Evolutionary conservation across 306 rosid genomes (phyloP).

Genomic region (Lathyrus tuberosus): DNA sequence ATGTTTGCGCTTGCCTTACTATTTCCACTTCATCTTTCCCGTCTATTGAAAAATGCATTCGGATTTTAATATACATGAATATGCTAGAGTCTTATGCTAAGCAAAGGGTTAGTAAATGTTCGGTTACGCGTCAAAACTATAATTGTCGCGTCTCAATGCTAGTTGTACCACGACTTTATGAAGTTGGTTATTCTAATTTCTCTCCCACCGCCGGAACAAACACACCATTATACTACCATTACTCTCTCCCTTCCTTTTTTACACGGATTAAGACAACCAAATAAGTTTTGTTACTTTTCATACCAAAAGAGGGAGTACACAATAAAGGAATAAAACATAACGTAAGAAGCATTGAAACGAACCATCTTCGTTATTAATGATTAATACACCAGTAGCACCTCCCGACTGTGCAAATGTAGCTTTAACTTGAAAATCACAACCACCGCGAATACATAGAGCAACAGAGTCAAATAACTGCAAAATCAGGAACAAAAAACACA

Average conservation of each 20-base stretch:
- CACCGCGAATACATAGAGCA: conserved; percentile 79
- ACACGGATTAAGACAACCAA: too few relatives aligned
- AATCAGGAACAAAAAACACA: conserved; percentile 4
- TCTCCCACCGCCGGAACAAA: too few relatives aligned
- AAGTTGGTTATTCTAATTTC: too few relatives aligned
- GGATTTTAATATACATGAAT: conserved; percentile 1
- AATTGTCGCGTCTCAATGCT: too few relatives aligned
- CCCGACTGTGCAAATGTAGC: conserved; percentile 70
- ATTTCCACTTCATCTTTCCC: background rate
- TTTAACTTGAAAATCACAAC: conserved; percentile 76
- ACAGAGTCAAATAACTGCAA: conserved; percentile 69
- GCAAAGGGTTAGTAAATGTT: background rate
- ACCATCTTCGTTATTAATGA: conserved; percentile 81
- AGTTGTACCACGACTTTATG: too few relatives aligned
- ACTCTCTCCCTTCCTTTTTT: too few relatives aligned
- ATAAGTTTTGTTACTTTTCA: too few relatives aligned
- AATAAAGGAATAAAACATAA: conserved; percentile 7
- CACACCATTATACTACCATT: too few relatives aligned
- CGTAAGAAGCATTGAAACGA: conserved; percentile 31
- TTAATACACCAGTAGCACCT: conserved; percentile 77
- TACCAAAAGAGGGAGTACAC: too few relatives aligned
- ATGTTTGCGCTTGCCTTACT: conserved; percentile 2
- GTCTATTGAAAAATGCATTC: background rate
- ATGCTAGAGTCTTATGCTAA: background rate
- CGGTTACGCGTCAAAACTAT: too few relatives aligned